Base-by-base conservation (phyloP, 2,329 filamentous ascomycete genomes). In the Alternaria tenuissima region DNA sequence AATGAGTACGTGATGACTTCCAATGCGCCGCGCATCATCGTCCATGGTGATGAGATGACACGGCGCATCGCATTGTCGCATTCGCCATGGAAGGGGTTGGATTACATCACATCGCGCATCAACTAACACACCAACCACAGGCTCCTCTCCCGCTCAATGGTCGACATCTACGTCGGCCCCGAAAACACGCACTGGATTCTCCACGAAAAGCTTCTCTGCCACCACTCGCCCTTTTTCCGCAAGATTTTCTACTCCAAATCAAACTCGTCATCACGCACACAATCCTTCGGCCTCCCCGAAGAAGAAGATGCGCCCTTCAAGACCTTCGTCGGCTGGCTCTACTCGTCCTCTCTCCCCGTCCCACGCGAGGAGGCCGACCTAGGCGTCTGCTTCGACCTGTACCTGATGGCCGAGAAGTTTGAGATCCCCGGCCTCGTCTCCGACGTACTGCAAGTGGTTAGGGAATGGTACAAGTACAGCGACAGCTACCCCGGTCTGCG, bases 201-300 rank as follows among this genome's bases (percentile, higher is more conserved):
- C 4, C 84, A 86, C 78, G 83, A 86, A 69, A 85, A 85, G 65
- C 83, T 86, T 7, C 81, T 86, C 46, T 85, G 83, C 78, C 71
- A 85, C 68, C 81, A 84, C 74, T 85, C 82, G 34, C 80, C 80
- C 48, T 85, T 84, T 79, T 86, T 86, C 80, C 78, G 81, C 68
- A 79, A 81, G 55, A 80, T 82, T 74, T 85, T 86, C 78, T 81
- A 83, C 72, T 67, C 63, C 57, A 78, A 80, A 52, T 58, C 57
- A 34, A 60, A 55, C 39, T 59, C 53, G 7, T 64, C 69, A 47
- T 64, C 56, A 9, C 76, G 73, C 20, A 73, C 68, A 52, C 78
- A 80, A 43, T 70, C 74, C 48, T 85, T 81, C 64, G 83, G 82
- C 22, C 81, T 86, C 3, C 83, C 83, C 36, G 81, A 87, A 47